A percentile compares a stretch with the other conserved stretches of the same genome.
These are phyloP conservation scores for Suillus tomentosus DNA, from an alignment of 768 basidiomycete genomes.

Conservation along the genomic window DNA sequence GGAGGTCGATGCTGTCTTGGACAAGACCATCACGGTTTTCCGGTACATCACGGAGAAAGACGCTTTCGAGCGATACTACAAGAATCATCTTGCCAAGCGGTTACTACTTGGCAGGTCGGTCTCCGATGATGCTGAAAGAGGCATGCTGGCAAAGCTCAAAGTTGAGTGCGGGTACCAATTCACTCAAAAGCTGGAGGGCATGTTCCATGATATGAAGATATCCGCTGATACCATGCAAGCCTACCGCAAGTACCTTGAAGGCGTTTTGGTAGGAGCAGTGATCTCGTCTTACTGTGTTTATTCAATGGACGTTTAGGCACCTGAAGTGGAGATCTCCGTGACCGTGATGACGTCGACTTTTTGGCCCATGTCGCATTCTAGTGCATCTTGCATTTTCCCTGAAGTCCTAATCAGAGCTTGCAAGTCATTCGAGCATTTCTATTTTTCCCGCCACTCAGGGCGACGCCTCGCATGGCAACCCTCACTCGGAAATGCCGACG, in stretches of 20 bases:
- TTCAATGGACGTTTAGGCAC: constrained; percentile 49
- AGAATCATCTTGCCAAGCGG: constrained; percentile 91
- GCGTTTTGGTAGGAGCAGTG: constrained; percentile 52
- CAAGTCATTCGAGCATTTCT: constrained; percentile 86
- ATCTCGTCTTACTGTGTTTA: constrained; percentile 6
- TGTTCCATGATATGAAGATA: constrained; percentile 97
- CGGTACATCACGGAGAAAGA: constrained; percentile 94
- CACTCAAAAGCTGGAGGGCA: constrained; percentile 96
- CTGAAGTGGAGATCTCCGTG: constrained; percentile 79
- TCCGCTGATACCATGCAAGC: constrained; percentile 79
- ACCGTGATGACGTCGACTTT: constrained; percentile 95
- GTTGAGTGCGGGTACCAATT: constrained; percentile 96
- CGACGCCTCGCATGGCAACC: constrained; percentile 92
- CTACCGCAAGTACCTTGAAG: constrained; percentile 64
- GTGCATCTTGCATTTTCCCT: constrained; percentile 69
- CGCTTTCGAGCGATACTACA: constrained; percentile 97
- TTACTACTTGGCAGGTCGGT: constrained; percentile 84
- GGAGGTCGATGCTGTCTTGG: constrained; percentile 87
- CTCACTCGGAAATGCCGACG: constrained; percentile 87
- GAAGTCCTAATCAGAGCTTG: constrained; percentile 60
- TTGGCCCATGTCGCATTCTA: constrained; percentile 84
- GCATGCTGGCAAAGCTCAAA: constrained; percentile 96
- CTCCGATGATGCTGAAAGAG: constrained; percentile 96
- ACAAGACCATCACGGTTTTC: constrained; percentile 96
- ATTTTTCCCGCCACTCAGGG: constrained; percentile 86